phyloP scores from a whole-genome alignment of 495 filamentous ascomycete species.

The Apiosordaria backusii region DNA sequence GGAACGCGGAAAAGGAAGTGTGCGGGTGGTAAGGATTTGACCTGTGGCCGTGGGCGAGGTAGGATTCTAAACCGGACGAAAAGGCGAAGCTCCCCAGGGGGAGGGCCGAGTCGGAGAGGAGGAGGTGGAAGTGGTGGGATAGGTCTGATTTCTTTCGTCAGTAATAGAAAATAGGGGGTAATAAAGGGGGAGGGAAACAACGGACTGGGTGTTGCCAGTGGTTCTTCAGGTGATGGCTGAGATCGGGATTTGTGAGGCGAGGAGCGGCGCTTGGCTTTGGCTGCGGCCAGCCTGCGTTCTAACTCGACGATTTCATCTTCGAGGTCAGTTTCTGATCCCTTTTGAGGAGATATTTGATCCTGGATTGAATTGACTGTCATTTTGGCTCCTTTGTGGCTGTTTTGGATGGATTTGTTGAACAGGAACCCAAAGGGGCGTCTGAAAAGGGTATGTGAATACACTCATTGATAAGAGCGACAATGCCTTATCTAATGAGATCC shows the following conservation, averaged over 20 bases:
- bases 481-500: not conserved
- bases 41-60: conserved; percentile 69
- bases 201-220: conserved; percentile 4
- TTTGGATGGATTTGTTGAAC: not conserved
- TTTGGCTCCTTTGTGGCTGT: not conserved
- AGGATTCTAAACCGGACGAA: conserved; percentile 90
- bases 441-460: not conserved
- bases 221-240: not conserved
- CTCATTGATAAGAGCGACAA: not conserved
- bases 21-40: conserved; percentile 26
- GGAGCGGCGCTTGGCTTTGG: conserved; percentile 26
- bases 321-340: conserved; percentile 10
- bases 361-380: not conserved
- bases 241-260: conserved; percentile 9
- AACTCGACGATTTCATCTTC: conserved; percentile 37
- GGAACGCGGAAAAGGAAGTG: conserved; percentile 65
- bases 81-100: conserved; percentile 97
- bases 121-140: conserved; percentile 68
- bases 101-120: conserved; percentile 92
- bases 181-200: not conserved
- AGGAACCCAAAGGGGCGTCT: not conserved
- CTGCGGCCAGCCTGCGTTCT: conserved; percentile 36
- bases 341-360: not conserved
- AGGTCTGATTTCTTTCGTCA: not conserved
- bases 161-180: not conserved